phyloP scores from a whole-genome alignment of 257 asterid species.

The Petunia secreta region DNA sequence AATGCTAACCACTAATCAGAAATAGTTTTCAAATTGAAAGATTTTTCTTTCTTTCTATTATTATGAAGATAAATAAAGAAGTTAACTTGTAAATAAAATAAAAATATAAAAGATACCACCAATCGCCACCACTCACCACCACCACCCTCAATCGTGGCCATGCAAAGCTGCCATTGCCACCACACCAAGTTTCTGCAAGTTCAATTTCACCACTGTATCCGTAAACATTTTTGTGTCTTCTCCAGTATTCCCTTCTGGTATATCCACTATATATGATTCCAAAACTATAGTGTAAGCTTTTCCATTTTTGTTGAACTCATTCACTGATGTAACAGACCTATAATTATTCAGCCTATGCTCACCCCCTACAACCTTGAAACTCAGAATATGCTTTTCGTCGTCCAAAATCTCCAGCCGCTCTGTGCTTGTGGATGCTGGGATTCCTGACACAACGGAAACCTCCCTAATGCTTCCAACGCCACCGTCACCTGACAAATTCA shows the following conservation, averaged over 20 bases:
- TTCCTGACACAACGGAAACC: constrained; percentile 84
- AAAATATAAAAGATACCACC: not conserved
- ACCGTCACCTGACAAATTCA: constrained; percentile 57
- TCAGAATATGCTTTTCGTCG: constrained; percentile 63
- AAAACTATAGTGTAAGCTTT: constrained; percentile 59
- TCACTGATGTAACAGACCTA: constrained; percentile 75
- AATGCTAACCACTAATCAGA: not conserved
- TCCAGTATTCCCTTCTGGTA: constrained; percentile 82
- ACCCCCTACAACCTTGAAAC: constrained; percentile 88
- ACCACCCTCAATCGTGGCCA: constrained; percentile 21
- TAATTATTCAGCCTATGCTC: constrained; percentile 85
- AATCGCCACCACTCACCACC: not conserved
- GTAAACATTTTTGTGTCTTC: constrained; percentile 90
- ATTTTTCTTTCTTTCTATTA: not conserved
- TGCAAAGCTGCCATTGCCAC: constrained; percentile 68
- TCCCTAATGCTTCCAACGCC: constrained; percentile 86
- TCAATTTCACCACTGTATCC: constrained; percentile 82
- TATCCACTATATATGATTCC: constrained; percentile 86
- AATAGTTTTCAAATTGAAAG: constrained; percentile 16
- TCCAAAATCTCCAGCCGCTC: constrained; percentile 87
- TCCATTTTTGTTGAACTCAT: constrained; percentile 49
- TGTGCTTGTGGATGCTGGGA: constrained; percentile 90
- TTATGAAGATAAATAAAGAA: not conserved
- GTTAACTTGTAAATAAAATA: not conserved
- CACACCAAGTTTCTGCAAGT: constrained; percentile 79